Evolutionary conservation across 176 grass and related monocot genomes (phyloP), one percentile per base, ranked within the genome.

Genomic region (Cenchrus purpureus): DNA sequence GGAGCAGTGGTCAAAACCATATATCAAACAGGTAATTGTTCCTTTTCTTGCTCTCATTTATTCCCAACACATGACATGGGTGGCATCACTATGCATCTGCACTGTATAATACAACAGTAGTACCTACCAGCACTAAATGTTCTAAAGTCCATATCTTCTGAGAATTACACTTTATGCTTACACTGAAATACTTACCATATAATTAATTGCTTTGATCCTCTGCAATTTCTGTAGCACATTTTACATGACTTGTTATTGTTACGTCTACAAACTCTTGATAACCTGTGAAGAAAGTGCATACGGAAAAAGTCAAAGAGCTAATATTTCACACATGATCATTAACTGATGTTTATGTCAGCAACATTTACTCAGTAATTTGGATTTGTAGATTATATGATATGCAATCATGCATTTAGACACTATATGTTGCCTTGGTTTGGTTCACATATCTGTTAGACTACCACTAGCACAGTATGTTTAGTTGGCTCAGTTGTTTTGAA

Each of bases 1-100:
- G 97, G 97, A 98, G 64, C 66, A 90, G 64, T 98, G 97, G 97
- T 98, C 97, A 77, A 98, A 98, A 86, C 93, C 97, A 82, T 98
- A 98, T 72, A 98, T 98, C 73, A 85, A 91, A 82, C 88, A 95
- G 91, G 97, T 98, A 89, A 20, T 0, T 69, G 10, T 63, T 87
- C 55, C 28, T 77, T 91, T 90, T 79, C 60, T 78, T 73, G 32
- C 46, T 87, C 20, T 40, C 72, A 58, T 86, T 5, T 60, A 10
- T 73, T 83, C 66, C 67, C 49, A 81, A 28, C 19, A 67, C 43
- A 66, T 80, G 59, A 65, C 82, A 83, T 73, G 48, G 16, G 4
- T 86, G 19, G 56, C 25, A 0, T 77, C 51, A 65, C 28, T 72
- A 29, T 73, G 82, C 20, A 59, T 31, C 60, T 83, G 74, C 40